Conservation (phyloP, 129 eudicot species). For the Logfia minima region DNA sequence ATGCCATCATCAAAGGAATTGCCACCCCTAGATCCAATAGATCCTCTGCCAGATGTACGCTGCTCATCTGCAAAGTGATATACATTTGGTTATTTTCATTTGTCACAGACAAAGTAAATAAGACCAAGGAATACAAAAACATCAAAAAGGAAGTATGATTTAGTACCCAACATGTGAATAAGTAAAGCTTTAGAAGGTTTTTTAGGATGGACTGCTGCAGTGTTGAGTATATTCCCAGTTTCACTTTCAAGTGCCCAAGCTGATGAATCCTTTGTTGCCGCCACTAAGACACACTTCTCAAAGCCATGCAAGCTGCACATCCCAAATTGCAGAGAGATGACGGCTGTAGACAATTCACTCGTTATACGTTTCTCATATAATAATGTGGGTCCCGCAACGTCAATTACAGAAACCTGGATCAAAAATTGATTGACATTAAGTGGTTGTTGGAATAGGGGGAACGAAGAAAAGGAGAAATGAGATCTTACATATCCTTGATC, state of each 20-base stretch:
- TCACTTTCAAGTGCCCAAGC: constrained; percentile 80
- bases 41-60: constrained; percentile 48
- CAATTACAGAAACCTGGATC: constrained; percentile 68
- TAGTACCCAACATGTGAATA: constrained; percentile 68
- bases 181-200: constrained; percentile 74
- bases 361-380: constrained; percentile 68
- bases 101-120: not conserved
- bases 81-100: constrained; percentile 3
- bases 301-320: constrained; percentile 79
- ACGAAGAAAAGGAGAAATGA: not conserved
- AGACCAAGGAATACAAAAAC: not conserved
- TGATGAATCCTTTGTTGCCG: constrained; percentile 84
- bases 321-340: constrained; percentile 71
- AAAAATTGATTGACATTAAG: constrained; percentile 5
- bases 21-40: constrained; percentile 40
- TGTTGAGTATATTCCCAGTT: constrained; percentile 68
- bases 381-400: constrained; percentile 53
- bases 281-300: constrained; percentile 68
- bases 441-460: not conserved
- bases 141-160: constrained; percentile 18
- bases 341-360: constrained; percentile 70
- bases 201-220: constrained; percentile 65
- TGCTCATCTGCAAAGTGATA: constrained; percentile 48
- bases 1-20: constrained; percentile 49
- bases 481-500: constrained; percentile 87